Percentiles rank a stretch among this genome's conserved stretches.
These are phyloP conservation scores for Ceratobasidium sp. DNA, from an alignment of 1,284 basidiomycete species.

Conservation along the genomic window DNA sequence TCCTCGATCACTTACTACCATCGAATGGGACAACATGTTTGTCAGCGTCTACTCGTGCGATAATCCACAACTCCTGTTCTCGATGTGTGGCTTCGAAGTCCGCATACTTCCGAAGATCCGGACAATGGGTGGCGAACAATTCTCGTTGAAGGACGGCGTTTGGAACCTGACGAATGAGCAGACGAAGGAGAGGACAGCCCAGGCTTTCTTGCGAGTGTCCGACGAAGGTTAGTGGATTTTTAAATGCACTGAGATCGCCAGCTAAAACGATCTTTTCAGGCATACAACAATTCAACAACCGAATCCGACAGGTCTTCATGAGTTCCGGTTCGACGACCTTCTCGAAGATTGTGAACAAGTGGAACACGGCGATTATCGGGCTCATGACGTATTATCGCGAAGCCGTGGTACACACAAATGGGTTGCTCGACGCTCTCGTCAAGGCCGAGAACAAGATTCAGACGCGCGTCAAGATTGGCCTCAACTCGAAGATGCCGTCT, in stretches of 20 bases:
- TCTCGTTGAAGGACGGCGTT: slow-evolving; percentile 94
- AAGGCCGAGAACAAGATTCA: slow-evolving; percentile 99
- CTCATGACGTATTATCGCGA: slow-evolving; percentile 99
- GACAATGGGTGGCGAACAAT: slow-evolving; percentile 94
- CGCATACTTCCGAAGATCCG: slow-evolving; percentile 96
- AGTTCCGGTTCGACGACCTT: slow-evolving; percentile 98
- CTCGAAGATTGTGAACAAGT: slow-evolving; percentile 99
- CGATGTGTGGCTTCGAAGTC: slow-evolving; percentile 98
- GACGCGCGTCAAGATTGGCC: slow-evolving; percentile 98
- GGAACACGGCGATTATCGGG: slow-evolving; percentile 95
- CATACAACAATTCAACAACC: slow-evolving; percentile 95
- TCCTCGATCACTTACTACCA: slow-evolving; percentile 94
- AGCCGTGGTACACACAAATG: slow-evolving; percentile 97
- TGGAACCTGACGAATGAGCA: slow-evolving; percentile 98
- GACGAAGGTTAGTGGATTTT: slow-evolving; percentile 71
- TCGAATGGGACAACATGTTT: slow-evolving; percentile 98
- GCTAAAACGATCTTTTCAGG: slow-evolving; percentile 54
- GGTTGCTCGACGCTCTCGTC: slow-evolving; percentile 91
- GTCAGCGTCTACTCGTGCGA: slow-evolving; percentile 97
- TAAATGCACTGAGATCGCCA: slow-evolving; percentile 7
- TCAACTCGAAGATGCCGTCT: slow-evolving; percentile 99
- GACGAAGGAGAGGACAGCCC: slow-evolving; percentile 96
- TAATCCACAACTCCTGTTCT: slow-evolving; percentile 97
- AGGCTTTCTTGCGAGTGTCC: slow-evolving; percentile 96
- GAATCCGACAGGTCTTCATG: slow-evolving; percentile 97